These are phyloP conservation scores for rapeseed (Brassica napus) DNA, from an alignment of 345 rosid species.

Conservation along the genomic window Da-Ae NC_063451.1:29154501-29155000, in stretches of 20 bases:
- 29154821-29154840: conserved; percentile 36
- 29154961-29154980: neutral
- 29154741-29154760: neutral
- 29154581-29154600: conserved; percentile 37
- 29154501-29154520: conserved; percentile 8
- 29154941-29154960: conserved; percentile 23
- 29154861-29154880: conserved; percentile 39
- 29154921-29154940: conserved; percentile 43
- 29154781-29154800: conserved; percentile 26
- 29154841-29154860: conserved; percentile 35
- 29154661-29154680: conserved; percentile 26
- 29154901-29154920: conserved; percentile 41
- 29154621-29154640: conserved; percentile 17
- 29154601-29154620: conserved; percentile 1
- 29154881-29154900: conserved; percentile 42
- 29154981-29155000: neutral
- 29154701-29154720: neutral
- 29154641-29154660: conserved; percentile 26
- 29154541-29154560: conserved; percentile 18
- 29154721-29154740: conserved; percentile 21
- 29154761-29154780: conserved; percentile 30
- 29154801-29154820: conserved; percentile 43
- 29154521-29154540: conserved; percentile 2
- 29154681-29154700: conserved; percentile 29
- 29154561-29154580: conserved; percentile 24